Evolutionary conservation across 2,329 filamentous ascomycete genomes (phyloP), one percentile per base, ranked within the genome.

Genomic region (Cercospora sesami): DNA sequence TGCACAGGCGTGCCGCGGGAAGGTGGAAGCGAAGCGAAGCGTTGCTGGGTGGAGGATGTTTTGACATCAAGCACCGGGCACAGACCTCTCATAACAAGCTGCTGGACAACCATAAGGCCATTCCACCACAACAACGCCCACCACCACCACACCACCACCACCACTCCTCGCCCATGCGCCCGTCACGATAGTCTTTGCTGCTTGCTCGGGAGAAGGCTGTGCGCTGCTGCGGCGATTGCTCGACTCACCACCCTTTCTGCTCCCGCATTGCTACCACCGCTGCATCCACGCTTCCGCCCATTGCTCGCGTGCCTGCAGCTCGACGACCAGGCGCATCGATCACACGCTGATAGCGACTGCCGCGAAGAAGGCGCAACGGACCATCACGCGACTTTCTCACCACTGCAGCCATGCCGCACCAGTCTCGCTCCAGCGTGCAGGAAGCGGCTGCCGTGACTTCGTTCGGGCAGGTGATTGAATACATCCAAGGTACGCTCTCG

Each of bases 381-480:
- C 58, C 48, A 60, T 23, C 59, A 30, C 58, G 39, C 42, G 36
- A 39, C 42, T n/a, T 21, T 42, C 23, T 45, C 60, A 14, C 36
- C 16, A 63, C 23, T 23, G 45, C 45, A 23, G 45, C 65, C 63
- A 78, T 78, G 76, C 76, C 77, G 74, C 74, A 74, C 61, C 69
- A 71, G 48, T 67, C 72, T 57, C 71, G 72, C 68, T 65, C 66
- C 66, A 73, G 70, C 70, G 68, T 69, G 36, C 72, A 73, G 60
- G 74, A 77, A 70, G 71, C 76, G 68, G 70, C 76, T 66, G 73
- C 75, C 66, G 69, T 76, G 66, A 82, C 77, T 79, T 91, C 89
- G 81, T 87, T 92, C 83, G 93, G 92, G 71, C 92, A 96, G 83
- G 89, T 97, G 75, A 94, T 97, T 78, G 94, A 97, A 84, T 97